Evolutionary conservation across 345 rosid species (phyloP).

Genomic region (Eucalyptus sp.): DNA sequence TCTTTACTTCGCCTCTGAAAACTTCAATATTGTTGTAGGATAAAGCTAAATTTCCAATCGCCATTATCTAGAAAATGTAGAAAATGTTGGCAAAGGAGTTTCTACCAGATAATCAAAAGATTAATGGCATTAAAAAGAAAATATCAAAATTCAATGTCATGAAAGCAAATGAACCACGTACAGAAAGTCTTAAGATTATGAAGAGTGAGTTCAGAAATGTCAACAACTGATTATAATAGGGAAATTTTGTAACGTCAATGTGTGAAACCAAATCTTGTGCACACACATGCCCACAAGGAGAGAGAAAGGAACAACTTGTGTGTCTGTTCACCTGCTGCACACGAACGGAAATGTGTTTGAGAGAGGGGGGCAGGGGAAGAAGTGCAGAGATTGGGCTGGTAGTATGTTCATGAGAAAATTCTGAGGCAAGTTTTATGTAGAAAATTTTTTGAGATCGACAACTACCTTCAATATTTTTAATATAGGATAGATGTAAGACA

Average conservation of each 20-base stretch:
- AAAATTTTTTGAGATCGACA: background rate
- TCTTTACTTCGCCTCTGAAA: slow-evolving; percentile 84
- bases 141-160: background rate
- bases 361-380: background rate
- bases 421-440: background rate
- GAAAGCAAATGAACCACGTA: background rate
- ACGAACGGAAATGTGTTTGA: background rate
- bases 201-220: background rate
- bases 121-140: background rate
- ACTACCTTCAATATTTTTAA: background rate
- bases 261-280: background rate
- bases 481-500: background rate
- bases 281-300: background rate
- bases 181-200: background rate
- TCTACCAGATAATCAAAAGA: background rate
- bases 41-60: slow-evolving; percentile 84
- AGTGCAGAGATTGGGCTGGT: background rate
- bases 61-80: slow-evolving; percentile 53
- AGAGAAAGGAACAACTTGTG: background rate
- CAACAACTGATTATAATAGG: too few relatives aligned
- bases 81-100: background rate
- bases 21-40: slow-evolving; percentile 84
- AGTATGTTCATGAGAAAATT: background rate
- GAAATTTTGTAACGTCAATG: background rate
- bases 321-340: background rate